phyloP scores from a whole-genome alignment of 352 stramenopile species.

The Globisporangium spinosum region DNA sequence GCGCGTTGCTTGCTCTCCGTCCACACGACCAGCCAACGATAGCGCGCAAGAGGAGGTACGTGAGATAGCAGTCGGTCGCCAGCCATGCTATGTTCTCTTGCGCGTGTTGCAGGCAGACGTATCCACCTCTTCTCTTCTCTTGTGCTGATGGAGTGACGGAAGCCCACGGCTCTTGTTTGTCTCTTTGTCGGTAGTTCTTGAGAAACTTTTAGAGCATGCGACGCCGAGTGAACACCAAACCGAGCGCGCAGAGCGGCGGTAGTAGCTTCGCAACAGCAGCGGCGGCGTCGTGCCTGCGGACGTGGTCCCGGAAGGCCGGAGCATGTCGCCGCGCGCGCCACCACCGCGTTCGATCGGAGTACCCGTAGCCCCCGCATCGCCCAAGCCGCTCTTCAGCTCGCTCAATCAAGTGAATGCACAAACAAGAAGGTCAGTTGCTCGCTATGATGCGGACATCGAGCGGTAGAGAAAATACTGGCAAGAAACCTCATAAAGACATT shows the following conservation, averaged over 20 bases:
- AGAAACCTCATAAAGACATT: no score
- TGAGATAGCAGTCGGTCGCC: no score
- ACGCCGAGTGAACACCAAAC: slow-evolving; percentile 5
- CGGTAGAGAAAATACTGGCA: no score
- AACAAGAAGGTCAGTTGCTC: slow-evolving; percentile 1
- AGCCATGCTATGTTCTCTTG: no score
- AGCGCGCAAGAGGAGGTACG: no score
- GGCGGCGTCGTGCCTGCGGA: not conserved
- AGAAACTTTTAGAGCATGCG: slow-evolving; percentile 1
- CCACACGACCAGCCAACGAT: no score
- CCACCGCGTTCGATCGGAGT: not conserved
- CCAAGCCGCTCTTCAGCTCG: slow-evolving; percentile 15
- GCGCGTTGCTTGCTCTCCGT: no score
- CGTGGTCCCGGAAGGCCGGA: slow-evolving; percentile 4
- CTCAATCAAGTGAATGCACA: slow-evolving; percentile 4
- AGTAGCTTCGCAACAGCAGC: not conserved
- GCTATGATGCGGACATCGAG: no score
- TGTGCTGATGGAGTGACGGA: no score
- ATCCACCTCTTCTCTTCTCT: no score
- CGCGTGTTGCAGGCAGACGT: no score
- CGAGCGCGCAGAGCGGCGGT: not conserved
- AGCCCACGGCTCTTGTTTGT: no score
- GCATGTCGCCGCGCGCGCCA: slow-evolving; percentile 4
- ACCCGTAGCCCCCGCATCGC: not conserved
- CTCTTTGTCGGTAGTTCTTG: not conserved